Conservation (phyloP, 768 basidiomycete genomes). For the Auricularia cornea region DNA sequence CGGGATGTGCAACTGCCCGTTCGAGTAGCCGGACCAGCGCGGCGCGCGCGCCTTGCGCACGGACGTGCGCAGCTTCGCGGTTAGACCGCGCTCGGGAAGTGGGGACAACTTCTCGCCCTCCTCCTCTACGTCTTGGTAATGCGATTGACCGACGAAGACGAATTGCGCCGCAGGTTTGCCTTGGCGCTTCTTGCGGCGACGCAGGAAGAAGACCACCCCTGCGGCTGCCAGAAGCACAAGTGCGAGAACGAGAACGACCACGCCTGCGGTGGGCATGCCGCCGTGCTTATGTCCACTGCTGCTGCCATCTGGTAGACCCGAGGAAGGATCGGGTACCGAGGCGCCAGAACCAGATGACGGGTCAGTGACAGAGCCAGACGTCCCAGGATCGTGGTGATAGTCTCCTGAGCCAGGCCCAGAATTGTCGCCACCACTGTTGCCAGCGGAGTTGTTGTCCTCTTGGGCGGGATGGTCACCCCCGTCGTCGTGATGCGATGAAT, state of each 20-base stretch:
- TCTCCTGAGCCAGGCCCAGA: no score
- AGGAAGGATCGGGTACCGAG: no score
- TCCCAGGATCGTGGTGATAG: no score
- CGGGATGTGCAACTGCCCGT: not conserved
- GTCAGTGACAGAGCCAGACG: no score
- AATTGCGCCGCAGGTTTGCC: not conserved
- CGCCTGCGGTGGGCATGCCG: not conserved
- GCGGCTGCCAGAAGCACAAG: not conserved
- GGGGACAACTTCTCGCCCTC: not conserved
- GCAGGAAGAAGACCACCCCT: not conserved
- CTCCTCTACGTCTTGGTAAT: not conserved
- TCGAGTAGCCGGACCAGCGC: not conserved
- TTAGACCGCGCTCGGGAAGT: not conserved
- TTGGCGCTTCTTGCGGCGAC: not conserved
- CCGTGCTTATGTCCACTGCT: not conserved
- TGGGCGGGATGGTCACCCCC: no score
- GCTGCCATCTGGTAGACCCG: no score
- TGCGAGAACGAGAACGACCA: not conserved
- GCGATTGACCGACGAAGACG: not conserved
- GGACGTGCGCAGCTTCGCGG: not conserved
- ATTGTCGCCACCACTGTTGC: no score
- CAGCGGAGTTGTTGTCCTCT: no score
- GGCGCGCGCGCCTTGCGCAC: no score
- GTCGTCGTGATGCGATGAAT: no score
- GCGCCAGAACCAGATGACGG: no score